Conservation (phyloP, 164 flowering plant genomes). For the Tetrastigma voinierianum region DNA sequence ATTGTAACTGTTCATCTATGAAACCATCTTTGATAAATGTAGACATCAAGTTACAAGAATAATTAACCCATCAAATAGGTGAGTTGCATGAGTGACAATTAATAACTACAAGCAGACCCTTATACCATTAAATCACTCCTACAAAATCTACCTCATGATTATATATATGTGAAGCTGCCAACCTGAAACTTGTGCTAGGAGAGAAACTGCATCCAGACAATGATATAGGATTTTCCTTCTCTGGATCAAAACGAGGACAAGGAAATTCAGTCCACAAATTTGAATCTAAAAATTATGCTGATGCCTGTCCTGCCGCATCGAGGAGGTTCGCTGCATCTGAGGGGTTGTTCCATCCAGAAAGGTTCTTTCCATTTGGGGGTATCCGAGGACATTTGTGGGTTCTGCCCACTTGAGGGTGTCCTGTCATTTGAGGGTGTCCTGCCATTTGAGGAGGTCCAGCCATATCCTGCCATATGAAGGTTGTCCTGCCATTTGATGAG, state of each 20-base stretch:
- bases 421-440: slow-evolving; percentile 1
- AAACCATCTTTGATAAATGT: neutral
- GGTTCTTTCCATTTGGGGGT: slow-evolving; percentile 1
- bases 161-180: neutral
- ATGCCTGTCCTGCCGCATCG: slow-evolving; percentile 14
- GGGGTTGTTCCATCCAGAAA: neutral
- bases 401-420: slow-evolving; percentile 5
- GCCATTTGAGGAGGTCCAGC: slow-evolving; percentile 3
- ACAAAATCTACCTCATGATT: neutral
- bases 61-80: neutral
- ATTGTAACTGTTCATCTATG: neutral
- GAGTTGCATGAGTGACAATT: neutral
- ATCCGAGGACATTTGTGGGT: neutral
- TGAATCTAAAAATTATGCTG: slow-evolving; percentile 5
- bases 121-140: neutral
- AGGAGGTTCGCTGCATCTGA: neutral
- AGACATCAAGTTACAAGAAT: neutral
- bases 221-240: neutral
- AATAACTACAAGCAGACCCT: neutral
- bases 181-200: neutral
- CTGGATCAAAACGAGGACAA: neutral
- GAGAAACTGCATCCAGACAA: neutral
- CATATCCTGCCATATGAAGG: too few species aligned
- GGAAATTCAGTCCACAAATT: neutral
- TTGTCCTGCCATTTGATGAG: too few species aligned